Conservation (phyloP, 805 yeast genomes). For the Kluyveromyces lactis region DNA sequence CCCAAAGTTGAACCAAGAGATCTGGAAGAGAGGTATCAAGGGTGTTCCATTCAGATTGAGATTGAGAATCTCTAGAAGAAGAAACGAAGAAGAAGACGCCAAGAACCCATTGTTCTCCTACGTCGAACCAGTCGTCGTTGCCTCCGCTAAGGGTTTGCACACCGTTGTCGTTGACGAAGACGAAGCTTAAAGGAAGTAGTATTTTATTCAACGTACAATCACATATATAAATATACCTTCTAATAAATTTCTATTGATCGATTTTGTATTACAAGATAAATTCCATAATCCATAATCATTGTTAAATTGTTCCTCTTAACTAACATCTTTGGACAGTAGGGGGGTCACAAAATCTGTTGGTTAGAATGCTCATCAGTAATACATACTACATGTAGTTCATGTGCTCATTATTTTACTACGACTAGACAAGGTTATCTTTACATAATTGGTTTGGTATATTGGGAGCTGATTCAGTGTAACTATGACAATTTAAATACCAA, state of each 20-base stretch:
- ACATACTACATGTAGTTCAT: too few relatives aligned
- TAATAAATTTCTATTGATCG: conserved; percentile 2
- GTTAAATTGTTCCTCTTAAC: too few relatives aligned
- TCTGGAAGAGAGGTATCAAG: conserved; percentile 99
- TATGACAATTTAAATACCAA: conserved; percentile 52
- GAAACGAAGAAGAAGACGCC: conserved; percentile 99
- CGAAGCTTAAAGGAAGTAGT: conserved; percentile 35
- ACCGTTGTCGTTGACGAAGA: conserved; percentile 93
- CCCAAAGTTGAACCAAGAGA: conserved; percentile 95
- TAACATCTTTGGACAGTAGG: background rate
- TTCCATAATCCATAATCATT: too few relatives aligned
- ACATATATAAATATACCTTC: conserved; percentile 2
- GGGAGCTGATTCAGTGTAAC: conserved; percentile 60
- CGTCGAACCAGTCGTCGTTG: conserved; percentile 95
- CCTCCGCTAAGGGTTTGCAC: conserved; percentile 94
- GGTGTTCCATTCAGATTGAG: conserved; percentile 98
- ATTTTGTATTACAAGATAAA: conserved; percentile 1
- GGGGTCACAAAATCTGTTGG: too few relatives aligned
- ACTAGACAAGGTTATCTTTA: background rate
- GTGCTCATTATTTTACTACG: conserved; percentile 1
- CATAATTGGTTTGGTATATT: background rate
- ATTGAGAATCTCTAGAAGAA: conserved; percentile 97
- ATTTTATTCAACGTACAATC: conserved; percentile 1
- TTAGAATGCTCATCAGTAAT: too few relatives aligned
- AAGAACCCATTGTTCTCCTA: conserved; percentile 94